Evolutionary conservation across 23 red algal genomes (phyloP).

Genomic region (Gracilaria caudata): DNA sequence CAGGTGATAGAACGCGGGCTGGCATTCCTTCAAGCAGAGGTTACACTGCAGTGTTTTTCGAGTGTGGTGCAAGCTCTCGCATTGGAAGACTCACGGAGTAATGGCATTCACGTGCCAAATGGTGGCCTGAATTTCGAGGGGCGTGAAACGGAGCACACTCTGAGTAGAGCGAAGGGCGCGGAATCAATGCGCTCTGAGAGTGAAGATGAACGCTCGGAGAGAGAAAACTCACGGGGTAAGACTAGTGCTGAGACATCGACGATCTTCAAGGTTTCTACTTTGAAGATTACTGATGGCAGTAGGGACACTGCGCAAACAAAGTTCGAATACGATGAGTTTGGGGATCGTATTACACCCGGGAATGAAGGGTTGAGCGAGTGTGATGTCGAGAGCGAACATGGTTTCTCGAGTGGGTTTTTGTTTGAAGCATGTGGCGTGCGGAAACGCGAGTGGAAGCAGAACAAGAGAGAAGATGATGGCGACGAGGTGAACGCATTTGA

Average conservation of each 20-base stretch:
- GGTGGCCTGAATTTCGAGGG: not conserved
- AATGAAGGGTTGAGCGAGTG: constrained; percentile 27
- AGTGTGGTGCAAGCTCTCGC: constrained; percentile 26
- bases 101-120: not conserved
- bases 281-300: constrained; percentile 19
- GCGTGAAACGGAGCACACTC: not conserved
- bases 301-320: constrained; percentile 15
- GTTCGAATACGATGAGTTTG: constrained; percentile 69
- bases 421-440: not conserved
- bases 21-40: constrained; percentile 39
- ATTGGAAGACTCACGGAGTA: not conserved
- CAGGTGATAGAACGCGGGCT: constrained; percentile 63
- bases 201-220: not conserved
- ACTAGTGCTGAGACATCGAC: constrained; percentile 14
- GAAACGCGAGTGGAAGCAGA: not conserved
- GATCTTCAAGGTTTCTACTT: constrained; percentile 58
- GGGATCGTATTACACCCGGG: constrained; percentile 29
- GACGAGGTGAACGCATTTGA: not conserved
- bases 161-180: not conserved
- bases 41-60: constrained; percentile 51
- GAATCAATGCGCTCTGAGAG: not conserved
- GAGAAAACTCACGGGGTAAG: not conserved
- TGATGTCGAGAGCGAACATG: constrained; percentile 39
- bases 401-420: not conserved
- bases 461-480: not conserved